phyloP scores from a whole-genome alignment of 139 green algal species.

The Eudorina sp. region DNA sequence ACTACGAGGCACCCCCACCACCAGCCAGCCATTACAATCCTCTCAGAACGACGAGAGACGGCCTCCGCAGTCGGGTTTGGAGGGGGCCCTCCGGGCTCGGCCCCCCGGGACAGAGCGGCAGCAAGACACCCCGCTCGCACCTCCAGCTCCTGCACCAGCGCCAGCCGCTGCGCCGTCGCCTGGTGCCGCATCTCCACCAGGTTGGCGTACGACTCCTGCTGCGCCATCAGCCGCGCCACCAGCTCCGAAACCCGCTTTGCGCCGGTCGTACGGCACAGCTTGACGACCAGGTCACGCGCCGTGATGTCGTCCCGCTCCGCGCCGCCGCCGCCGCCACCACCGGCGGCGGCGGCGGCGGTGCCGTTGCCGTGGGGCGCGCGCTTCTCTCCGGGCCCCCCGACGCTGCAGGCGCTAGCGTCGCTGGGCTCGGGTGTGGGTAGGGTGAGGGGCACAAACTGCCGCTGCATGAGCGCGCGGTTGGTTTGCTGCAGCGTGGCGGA shows the following conservation, averaged over 20 bases:
- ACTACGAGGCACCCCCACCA: too few relatives aligned
- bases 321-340: neutral
- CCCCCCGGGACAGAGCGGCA: too few relatives aligned
- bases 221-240: constrained; percentile 45
- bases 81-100: too few relatives aligned
- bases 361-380: neutral
- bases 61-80: too few relatives aligned
- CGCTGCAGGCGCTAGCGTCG: neutral
- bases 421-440: neutral
- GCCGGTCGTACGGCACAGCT: constrained; percentile 64
- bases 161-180: constrained; percentile 26
- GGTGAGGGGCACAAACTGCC: constrained; percentile 37
- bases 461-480: constrained; percentile 49
- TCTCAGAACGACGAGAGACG: too few relatives aligned
- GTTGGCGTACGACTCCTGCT: constrained; percentile 44
- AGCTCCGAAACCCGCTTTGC: constrained; percentile 28
- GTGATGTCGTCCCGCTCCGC: constrained; percentile 46
- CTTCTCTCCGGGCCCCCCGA: too few relatives aligned
- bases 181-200: constrained; percentile 20
- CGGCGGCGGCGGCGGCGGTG: neutral
- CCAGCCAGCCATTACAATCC: too few relatives aligned
- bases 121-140: too few relatives aligned
- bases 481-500: constrained; percentile 47
- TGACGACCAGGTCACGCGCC: constrained; percentile 61
- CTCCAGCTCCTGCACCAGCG: constrained; percentile 22